Evolutionary conservation across 768 basidiomycete species (phyloP).

Genomic region (Pisolithus sp.): DNA sequence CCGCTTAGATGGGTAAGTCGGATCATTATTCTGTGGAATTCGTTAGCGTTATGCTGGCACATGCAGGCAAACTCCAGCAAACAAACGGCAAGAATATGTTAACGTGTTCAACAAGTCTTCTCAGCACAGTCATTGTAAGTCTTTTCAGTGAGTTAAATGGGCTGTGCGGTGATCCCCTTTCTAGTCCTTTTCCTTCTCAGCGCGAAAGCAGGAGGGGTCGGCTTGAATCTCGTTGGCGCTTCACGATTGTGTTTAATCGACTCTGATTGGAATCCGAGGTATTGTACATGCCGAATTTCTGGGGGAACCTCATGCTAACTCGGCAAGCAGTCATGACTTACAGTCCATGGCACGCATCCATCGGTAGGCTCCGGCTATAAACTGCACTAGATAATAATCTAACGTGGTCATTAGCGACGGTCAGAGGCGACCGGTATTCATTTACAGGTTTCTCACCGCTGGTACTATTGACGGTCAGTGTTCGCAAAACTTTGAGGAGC

Average conservation of each 20-base stretch:
- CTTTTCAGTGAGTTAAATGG: not conserved
- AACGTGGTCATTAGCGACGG: slow-evolving; percentile 59
- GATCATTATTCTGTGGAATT: not conserved
- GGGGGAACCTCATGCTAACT: not conserved
- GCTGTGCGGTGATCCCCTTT: not conserved
- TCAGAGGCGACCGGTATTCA: slow-evolving; percentile 85
- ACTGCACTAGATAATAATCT: slow-evolving; percentile 6
- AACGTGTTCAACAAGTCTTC: slow-evolving; percentile 80
- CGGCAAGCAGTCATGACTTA: slow-evolving; percentile 65
- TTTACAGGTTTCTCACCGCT: slow-evolving; percentile 80
- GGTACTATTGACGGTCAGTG: slow-evolving; percentile 82
- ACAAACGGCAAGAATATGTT: slow-evolving; percentile 81
- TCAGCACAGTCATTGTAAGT: slow-evolving; percentile 64
- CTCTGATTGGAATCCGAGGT: slow-evolving; percentile 94
- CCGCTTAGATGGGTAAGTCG: slow-evolving; percentile 75
- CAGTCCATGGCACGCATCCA: slow-evolving; percentile 98
- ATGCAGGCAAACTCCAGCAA: slow-evolving; percentile 62
- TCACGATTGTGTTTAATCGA: slow-evolving; percentile 84
- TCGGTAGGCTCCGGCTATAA: slow-evolving; percentile 43
- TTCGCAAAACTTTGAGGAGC: not conserved
- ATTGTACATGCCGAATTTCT: not conserved
- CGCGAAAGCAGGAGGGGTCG: slow-evolving; percentile 93
- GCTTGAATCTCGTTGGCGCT: slow-evolving; percentile 88
- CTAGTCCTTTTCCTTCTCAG: slow-evolving; percentile 87
- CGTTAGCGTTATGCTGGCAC: not conserved